Conservation (phyloP, 495 filamentous ascomycete species). For the Staphylotrichum longicolle region DNA sequence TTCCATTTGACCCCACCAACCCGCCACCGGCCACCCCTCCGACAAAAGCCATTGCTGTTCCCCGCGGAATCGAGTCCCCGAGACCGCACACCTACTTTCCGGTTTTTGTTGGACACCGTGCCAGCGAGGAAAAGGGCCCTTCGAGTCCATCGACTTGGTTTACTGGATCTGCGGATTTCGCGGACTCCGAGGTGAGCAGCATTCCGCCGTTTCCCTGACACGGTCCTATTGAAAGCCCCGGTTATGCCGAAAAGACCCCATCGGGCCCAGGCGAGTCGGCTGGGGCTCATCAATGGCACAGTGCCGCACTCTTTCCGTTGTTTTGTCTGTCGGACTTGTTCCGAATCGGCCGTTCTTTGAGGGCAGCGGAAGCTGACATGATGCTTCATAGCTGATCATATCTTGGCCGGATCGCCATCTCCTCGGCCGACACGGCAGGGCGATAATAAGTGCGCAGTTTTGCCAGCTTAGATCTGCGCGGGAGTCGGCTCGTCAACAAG, state of each 20-base stretch:
- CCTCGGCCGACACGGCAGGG: conserved; percentile 2
- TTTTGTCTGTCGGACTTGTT: background rate
- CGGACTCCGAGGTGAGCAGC: conserved; percentile 16
- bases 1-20: conserved; percentile 16
- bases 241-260: background rate
- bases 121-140: too few species aligned
- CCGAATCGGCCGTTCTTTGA: background rate
- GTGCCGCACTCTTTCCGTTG: background rate
- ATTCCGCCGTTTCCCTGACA: background rate
- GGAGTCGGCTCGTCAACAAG: too few species aligned
- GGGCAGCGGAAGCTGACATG: conserved; percentile 4
- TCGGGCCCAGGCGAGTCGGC: conserved; percentile 1
- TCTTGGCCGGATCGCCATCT: background rate
- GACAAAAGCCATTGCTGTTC: conserved; percentile 14
- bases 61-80: conserved; percentile 17
- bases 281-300: background rate
- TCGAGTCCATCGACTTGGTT: background rate
- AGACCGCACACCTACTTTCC: conserved; percentile 9
- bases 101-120: background rate
- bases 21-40: conserved; percentile 19
- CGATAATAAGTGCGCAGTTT: background rate
- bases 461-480: too few species aligned
- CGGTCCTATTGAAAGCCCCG: background rate
- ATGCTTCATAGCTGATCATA: background rate
- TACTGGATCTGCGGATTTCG: background rate